These are phyloP conservation scores for Murraya koenigii DNA, from an alignment of 345 rosid genomes.

Conservation along the genomic window DNA sequence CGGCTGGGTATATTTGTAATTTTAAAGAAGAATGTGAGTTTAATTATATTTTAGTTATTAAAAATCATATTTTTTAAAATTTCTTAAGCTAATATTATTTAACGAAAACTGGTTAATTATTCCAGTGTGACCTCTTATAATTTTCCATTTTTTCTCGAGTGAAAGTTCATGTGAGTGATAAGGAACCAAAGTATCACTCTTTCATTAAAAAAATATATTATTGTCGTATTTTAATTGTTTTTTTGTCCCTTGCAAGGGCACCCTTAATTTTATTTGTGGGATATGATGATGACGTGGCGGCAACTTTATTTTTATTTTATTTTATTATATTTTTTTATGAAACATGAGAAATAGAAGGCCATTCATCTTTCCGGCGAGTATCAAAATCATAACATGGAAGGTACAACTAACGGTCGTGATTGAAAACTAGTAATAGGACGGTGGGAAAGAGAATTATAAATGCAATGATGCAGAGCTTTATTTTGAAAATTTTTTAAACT, in stretches of 20 bases:
- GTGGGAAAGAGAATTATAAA: neutral
- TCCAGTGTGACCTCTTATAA: too few relatives aligned
- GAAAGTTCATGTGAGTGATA: too few relatives aligned
- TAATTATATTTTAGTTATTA: too few relatives aligned
- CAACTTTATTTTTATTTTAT: neutral
- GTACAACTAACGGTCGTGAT: conserved; percentile 9
- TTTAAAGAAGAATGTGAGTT: neutral
- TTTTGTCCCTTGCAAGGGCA: too few relatives aligned
- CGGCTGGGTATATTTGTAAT: neutral
- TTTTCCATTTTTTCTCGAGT: too few relatives aligned
- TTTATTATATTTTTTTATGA: neutral
- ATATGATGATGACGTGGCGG: neutral
- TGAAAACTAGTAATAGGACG: neutral
- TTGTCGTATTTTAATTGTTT: too few relatives aligned
- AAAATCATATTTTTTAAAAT: too few relatives aligned
- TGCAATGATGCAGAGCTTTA: neutral
- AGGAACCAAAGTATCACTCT: too few relatives aligned
- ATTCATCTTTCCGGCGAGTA: neutral
- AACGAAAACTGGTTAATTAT: too few relatives aligned
- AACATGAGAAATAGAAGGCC: neutral
- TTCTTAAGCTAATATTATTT: neutral
- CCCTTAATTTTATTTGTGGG: neutral
- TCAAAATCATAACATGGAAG: neutral
- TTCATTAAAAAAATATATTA: too few relatives aligned
- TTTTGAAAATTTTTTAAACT: neutral